These are phyloP conservation scores for Didymella sp. DNA, from an alignment of 2,329 filamentous ascomycete species.

Conservation along the genomic window DNA sequence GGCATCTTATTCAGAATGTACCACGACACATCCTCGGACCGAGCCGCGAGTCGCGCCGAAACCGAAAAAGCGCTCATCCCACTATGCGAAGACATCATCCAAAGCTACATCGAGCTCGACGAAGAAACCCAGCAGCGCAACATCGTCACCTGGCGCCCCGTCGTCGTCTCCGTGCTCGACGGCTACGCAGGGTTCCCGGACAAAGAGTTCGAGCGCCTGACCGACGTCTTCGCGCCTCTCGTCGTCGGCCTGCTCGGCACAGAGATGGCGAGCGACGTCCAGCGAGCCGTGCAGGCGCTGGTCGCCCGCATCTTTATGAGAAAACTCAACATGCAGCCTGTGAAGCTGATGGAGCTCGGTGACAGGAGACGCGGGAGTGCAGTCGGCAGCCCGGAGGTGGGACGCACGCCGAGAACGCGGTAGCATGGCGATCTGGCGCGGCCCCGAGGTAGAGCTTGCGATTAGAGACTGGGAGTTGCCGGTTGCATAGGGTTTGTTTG, in stretches of 20 bases:
- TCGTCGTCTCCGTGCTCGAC: conserved; percentile 95
- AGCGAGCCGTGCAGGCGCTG: conserved; percentile 77
- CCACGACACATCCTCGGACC: conserved; percentile 83
- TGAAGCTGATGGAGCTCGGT: conserved; percentile 35
- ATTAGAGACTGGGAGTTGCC: neutral
- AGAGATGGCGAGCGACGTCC: conserved; percentile 80
- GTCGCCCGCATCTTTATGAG: conserved; percentile 80
- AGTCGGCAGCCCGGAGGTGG: conserved; percentile 28
- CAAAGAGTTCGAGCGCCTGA: conserved; percentile 78
- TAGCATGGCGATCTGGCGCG: neutral
- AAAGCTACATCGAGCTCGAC: conserved; percentile 82
- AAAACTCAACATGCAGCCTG: conserved; percentile 30
- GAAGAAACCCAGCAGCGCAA: conserved; percentile 97
- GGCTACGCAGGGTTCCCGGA: conserved; percentile 86
- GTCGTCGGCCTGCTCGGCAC: conserved; percentile 81
- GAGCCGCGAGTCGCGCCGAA: conserved; percentile 77
- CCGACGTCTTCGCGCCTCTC: conserved; percentile 84
- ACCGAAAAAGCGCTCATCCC: conserved; percentile 93
- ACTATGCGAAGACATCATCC: conserved; percentile 92
- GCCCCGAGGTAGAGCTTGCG: too few relatives aligned
- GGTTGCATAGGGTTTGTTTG: neutral
- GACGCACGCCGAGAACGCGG: conserved; percentile 8
- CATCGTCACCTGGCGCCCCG: conserved; percentile 94
- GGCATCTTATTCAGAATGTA: conserved; percentile 98
- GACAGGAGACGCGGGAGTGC: conserved; percentile 35